phyloP scores from a whole-genome alignment of 129 eudicot species.

The Saussurea involucrata region DNA sequence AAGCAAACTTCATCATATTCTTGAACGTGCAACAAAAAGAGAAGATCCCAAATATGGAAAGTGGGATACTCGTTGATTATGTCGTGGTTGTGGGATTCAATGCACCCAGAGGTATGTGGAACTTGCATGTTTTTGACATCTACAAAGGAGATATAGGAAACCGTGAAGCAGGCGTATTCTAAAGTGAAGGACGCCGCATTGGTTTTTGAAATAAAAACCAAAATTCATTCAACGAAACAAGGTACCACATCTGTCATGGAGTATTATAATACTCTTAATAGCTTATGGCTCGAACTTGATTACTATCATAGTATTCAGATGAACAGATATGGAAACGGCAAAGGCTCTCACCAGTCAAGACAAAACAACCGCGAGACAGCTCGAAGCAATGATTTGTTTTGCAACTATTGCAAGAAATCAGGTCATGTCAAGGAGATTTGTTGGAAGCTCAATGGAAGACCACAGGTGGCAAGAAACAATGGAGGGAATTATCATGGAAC shows the following conservation, averaged over 20 bases:
- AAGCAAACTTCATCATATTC: background rate
- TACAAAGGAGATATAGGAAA: conserved; percentile 5
- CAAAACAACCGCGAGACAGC: background rate
- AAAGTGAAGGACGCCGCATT: background rate
- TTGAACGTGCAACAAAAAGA: background rate
- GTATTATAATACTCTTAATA: conserved; percentile 3
- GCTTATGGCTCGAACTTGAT: no score
- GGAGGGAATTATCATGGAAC: background rate
- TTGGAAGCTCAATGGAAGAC: background rate
- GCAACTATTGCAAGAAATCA: background rate
- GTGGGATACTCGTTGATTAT: background rate
- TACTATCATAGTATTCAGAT: no score
- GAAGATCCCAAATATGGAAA: conserved; percentile 6
- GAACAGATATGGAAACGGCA: background rate
- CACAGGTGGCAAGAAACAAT: background rate
- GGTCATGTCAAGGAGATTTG: background rate
- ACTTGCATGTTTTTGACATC: background rate
- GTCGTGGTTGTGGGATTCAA: background rate
- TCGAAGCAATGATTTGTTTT: background rate
- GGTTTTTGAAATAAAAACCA: background rate
- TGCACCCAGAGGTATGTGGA: conserved; percentile 8
- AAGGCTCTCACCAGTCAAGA: background rate
- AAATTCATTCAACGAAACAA: conserved; percentile 12
- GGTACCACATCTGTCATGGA: background rate
- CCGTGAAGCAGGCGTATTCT: conserved; percentile 4